These are phyloP conservation scores for Avena sativa DNA, from an alignment of 176 grass and related monocot genomes.

Conservation along the genomic window DNA sequence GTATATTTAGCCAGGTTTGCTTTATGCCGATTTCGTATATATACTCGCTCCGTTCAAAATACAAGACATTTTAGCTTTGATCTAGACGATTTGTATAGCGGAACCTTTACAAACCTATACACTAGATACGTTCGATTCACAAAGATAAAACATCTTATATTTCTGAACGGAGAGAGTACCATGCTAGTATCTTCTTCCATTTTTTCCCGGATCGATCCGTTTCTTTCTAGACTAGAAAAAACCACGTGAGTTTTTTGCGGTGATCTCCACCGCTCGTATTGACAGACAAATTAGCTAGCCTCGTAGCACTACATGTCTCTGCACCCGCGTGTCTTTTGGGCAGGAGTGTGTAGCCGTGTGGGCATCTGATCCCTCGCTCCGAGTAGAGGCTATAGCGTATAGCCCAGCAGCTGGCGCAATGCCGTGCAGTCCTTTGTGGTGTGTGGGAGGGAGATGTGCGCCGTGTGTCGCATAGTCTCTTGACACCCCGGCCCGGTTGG, in stretches of 20 bases:
- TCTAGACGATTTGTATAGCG: too few relatives aligned
- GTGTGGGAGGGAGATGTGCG: not conserved
- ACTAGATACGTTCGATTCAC: too few relatives aligned
- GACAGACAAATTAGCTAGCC: too few relatives aligned
- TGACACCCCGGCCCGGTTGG: not conserved
- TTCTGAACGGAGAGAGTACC: too few relatives aligned
- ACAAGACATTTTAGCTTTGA: too few relatives aligned
- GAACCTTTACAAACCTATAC: too few relatives aligned
- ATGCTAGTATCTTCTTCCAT: not conserved
- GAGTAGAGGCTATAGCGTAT: not conserved
- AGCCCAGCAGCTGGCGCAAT: conserved; percentile 2
- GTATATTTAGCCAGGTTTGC: not conserved
- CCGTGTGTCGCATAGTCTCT: conserved; percentile 19
- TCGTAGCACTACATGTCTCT: not conserved
- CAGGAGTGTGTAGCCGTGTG: conserved; percentile 2
- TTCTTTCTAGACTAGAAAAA: not conserved
- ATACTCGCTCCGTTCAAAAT: too few relatives aligned
- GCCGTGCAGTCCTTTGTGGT: conserved; percentile 12
- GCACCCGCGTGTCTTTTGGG: not conserved
- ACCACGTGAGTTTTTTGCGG: not conserved
- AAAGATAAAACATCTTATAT: too few relatives aligned
- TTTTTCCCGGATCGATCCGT: not conserved
- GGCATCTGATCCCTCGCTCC: conserved; percentile 5
- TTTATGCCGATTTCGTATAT: not conserved
- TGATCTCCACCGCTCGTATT: not conserved